phyloP scores from a whole-genome alignment of 2,329 filamentous ascomycete genomes.

The Dryadomyces quercus-mongolicae region DNA sequence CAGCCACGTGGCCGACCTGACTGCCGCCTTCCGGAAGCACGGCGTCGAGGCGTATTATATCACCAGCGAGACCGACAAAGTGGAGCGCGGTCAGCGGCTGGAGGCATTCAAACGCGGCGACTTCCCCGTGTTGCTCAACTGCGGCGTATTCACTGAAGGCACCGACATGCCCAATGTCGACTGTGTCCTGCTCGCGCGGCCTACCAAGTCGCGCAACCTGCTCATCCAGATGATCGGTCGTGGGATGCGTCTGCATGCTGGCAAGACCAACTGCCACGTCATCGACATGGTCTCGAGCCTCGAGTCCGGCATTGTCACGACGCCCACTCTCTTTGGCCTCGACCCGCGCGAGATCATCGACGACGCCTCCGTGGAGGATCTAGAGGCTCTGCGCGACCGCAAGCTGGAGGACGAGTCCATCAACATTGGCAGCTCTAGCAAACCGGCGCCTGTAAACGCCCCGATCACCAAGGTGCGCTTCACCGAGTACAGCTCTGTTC shows the following conservation, averaged over 20 bases:
- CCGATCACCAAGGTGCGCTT: constrained; percentile 51
- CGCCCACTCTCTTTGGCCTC: constrained; percentile 84
- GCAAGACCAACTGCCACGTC: constrained; percentile 81
- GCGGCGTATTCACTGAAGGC: constrained; percentile 91
- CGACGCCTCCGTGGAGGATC: constrained; percentile 47
- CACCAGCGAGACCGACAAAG: constrained; percentile 65
- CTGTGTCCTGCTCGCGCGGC: constrained; percentile 76
- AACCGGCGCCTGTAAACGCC: background rate
- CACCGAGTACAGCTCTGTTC: constrained; percentile 84
- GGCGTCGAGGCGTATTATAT: constrained; percentile 76
- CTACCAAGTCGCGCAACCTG: constrained; percentile 84
- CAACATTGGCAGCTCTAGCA: background rate
- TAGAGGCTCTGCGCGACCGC: constrained; percentile 40
- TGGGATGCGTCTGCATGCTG: constrained; percentile 71
- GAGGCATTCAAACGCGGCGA: constrained; percentile 64
- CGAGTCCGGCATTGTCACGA: constrained; percentile 74
- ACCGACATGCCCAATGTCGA: constrained; percentile 98
- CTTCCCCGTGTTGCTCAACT: constrained; percentile 85
- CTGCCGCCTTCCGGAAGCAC: constrained; percentile 59
- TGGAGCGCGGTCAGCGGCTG: constrained; percentile 57
- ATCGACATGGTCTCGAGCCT: constrained; percentile 92
- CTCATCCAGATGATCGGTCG: constrained; percentile 96
- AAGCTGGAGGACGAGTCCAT: background rate
- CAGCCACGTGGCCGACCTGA: constrained; percentile 65
- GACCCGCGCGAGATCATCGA: constrained; percentile 70